A percentile compares a stretch with the other conserved stretches of the same genome.
Conservation (phyloP, 495 filamentous ascomycete species). For the Penicillium goetzii region DNA sequence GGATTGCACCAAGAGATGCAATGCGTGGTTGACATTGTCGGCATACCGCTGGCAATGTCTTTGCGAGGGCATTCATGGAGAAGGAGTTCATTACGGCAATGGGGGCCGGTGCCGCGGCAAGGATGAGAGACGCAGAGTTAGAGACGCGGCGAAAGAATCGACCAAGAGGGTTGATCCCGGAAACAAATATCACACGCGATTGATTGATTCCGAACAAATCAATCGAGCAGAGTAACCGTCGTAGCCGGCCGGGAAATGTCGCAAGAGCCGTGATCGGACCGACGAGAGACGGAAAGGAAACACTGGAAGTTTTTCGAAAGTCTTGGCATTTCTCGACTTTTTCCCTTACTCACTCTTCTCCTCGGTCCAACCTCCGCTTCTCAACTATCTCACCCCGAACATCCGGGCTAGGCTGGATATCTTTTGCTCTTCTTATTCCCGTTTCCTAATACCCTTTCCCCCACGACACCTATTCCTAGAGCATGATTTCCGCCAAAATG, state of each 20-base stretch:
- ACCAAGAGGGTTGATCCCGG: not conserved
- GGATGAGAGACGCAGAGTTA: not conserved
- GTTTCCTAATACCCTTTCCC: constrained; percentile 14
- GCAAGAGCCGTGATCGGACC: constrained; percentile 37
- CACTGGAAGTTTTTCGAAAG: constrained; percentile 51
- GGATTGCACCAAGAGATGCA: constrained; percentile 22
- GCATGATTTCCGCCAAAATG: constrained; percentile 51
- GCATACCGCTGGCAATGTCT: constrained; percentile 40
- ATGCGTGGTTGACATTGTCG: constrained; percentile 35
- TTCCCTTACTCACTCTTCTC: constrained; percentile 39
- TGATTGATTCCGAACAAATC: not conserved
- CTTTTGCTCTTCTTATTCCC: constrained; percentile 19
- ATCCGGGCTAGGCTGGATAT: constrained; percentile 35
- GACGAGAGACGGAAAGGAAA: constrained; percentile 40
- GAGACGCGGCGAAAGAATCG: not conserved
- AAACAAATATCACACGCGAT: not conserved
- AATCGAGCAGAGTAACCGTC: constrained; percentile 6
- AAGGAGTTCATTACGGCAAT: constrained; percentile 42
- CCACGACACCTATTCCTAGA: constrained; percentile 25
- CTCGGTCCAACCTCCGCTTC: constrained; percentile 30
- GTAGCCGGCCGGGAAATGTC: constrained; percentile 13
- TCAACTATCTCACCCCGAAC: constrained; percentile 34
- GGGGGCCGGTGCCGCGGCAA: constrained; percentile 20
- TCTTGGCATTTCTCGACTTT: constrained; percentile 52
- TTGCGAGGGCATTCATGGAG: constrained; percentile 39